A percentile compares a stretch with the other conserved stretches of the same genome.
Evolutionary conservation across 129 eudicot species (phyloP).

Genomic region (sunflower (Helianthus annuus)): DNA sequence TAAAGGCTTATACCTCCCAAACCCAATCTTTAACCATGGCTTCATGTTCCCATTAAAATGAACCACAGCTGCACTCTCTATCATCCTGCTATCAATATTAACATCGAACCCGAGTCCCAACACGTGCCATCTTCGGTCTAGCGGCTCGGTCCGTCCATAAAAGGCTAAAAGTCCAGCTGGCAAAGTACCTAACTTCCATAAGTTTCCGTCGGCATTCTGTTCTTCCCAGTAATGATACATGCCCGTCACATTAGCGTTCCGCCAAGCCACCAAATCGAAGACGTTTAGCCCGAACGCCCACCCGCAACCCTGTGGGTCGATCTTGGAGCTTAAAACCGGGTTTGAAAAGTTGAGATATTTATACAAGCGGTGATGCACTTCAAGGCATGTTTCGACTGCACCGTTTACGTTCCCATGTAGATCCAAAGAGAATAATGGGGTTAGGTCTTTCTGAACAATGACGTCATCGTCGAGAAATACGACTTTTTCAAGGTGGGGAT

Average conservation of each 20-base stretch:
- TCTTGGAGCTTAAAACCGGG: conserved; percentile 74
- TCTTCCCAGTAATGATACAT: conserved; percentile 77
- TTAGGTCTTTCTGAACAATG: conserved; percentile 83
- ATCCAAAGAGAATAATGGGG: conserved; percentile 78
- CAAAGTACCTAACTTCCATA: conserved; percentile 91
- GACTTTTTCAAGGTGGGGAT: conserved; percentile 81
- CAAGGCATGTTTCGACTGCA: conserved; percentile 91
- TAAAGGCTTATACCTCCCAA: conserved; percentile 63
- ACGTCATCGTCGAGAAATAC: conserved; percentile 88
- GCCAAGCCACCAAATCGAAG: conserved; percentile 88
- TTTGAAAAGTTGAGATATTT: conserved; percentile 83
- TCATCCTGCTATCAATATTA: conserved; percentile 73
- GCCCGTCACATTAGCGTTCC: conserved; percentile 63
- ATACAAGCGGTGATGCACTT: conserved; percentile 79
- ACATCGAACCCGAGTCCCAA: conserved; percentile 77
- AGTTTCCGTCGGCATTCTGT: conserved; percentile 54
- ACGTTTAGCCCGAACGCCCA: conserved; percentile 96
- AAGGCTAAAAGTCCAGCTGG: conserved; percentile 86
- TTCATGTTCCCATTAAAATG: conserved; percentile 90
- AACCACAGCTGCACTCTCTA: conserved; percentile 88
- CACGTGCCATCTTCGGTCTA: conserved; percentile 96
- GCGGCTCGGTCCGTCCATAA: conserved; percentile 84
- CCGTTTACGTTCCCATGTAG: conserved; percentile 93
- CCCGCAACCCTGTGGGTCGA: conserved; percentile 94
- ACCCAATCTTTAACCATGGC: conserved; percentile 86